Evolutionary conservation across 192 early-diverging fungal species (phyloP), one percentile per base, ranked within the genome.

Genomic region (Podila minutissima): DNA sequence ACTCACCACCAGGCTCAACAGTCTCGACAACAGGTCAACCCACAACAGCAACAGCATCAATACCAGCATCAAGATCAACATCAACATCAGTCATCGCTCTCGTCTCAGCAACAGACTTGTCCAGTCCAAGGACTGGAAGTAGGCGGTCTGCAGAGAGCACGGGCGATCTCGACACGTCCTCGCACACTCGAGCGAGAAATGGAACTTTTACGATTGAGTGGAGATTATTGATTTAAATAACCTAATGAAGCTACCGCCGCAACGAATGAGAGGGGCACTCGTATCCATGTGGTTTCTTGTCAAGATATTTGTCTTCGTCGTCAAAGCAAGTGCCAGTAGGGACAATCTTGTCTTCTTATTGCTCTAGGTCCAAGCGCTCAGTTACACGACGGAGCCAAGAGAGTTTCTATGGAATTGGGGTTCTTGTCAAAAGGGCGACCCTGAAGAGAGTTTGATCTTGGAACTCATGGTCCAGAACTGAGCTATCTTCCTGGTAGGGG

Each of bases 241-340:
- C 19, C 53, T 22, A 61, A 61, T 46, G 41, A 46, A 46, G 24
- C 20, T 67, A 72, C 75, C 69, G 72, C 35, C 75, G 60, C 69
- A 72, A 67, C 29, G 57, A 71, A 19, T 72, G 75, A 15, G 75
- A 78, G 2, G 75, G 75, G 24, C 75, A 78, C 24, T 93, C 92
- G 67, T 94, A 94, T 63, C 93, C 94, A 58, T 88, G 65, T 49
- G 94, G 94, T 74, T 95, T 93, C 71, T 88, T 85, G 35, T 79
- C 82, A 41, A 95, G 84, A 61, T 95, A 95, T 38, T 86, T 81
- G 0, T 86, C 89, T 79, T 97, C 97, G 15, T 93, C 96, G 53
- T 92, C 87, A 74, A 89, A 95, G 82, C 94, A 98, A 28, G 55
- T 78, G 46, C 83, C 85, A 11, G 92, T 89, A 0, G 89, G 87